phyloP scores from a whole-genome alignment of 768 basidiomycete species.

The Naematelia aurantialba region DNA sequence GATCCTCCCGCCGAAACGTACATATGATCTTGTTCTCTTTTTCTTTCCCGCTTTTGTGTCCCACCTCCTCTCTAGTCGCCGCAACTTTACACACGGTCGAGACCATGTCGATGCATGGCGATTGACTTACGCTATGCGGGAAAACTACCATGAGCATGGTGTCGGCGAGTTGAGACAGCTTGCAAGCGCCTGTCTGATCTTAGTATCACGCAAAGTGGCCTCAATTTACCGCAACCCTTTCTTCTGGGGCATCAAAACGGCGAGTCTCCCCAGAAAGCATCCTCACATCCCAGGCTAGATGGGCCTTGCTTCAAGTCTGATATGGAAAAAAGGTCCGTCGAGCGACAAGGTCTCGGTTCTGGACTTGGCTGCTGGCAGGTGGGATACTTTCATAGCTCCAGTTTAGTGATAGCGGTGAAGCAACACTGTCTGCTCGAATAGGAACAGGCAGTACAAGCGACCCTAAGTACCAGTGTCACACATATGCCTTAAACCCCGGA shows the following conservation, averaged over 20 bases:
- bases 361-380: constrained; percentile 60
- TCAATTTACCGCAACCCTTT: constrained; percentile 70
- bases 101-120: constrained; percentile 36
- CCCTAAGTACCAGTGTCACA: background rate
- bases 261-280: too few species aligned
- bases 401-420: constrained; percentile 59
- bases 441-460: constrained; percentile 53
- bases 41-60: too few species aligned
- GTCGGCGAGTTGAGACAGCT: constrained; percentile 58
- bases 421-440: constrained; percentile 62
- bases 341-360: constrained; percentile 51
- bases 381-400: background rate
- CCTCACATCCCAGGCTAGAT: constrained; percentile 14
- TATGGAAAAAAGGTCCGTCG: constrained; percentile 48
- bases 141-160: constrained; percentile 58
- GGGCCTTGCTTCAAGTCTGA: constrained; percentile 51
- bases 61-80: too few species aligned
- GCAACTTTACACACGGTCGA: too few species aligned
- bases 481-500: background rate
- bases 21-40: too few species aligned
- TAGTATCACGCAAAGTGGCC: constrained; percentile 67
- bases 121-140: constrained; percentile 56
- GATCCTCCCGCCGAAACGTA: too few species aligned
- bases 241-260: constrained; percentile 62
- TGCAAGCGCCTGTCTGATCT: background rate